Evolutionary conservation across 2,329 filamentous ascomycete species (phyloP).

Genomic region (Parastagonospora nodorum): DNA sequence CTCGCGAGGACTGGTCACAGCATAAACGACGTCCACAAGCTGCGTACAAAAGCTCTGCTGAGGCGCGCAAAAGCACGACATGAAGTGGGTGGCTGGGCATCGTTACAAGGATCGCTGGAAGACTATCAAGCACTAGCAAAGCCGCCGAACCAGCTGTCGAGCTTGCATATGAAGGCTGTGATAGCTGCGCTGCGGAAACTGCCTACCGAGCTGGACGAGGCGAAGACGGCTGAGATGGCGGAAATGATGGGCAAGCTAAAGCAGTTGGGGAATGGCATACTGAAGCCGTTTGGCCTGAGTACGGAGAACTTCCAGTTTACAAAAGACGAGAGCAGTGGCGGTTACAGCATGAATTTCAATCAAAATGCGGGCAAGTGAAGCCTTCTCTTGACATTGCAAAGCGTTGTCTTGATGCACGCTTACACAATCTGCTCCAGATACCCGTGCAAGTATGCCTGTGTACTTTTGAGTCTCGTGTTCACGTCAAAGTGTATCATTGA

Average conservation of each 20-base stretch:
- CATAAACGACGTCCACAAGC: slow-evolving; percentile 70
- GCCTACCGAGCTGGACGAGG: slow-evolving; percentile 71
- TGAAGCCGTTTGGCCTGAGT: slow-evolving; percentile 91
- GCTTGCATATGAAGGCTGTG: slow-evolving; percentile 71
- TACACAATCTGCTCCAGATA: not conserved
- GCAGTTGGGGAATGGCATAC: slow-evolving; percentile 84
- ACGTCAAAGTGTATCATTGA: not conserved
- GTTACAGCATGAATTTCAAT: slow-evolving; percentile 91
- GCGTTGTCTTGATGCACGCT: not conserved
- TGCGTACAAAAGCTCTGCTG: slow-evolving; percentile 82
- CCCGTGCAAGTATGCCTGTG: not conserved
- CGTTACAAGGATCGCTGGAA: slow-evolving; percentile 75
- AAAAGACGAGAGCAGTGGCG: slow-evolving; percentile 85
- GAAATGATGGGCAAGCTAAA: slow-evolving; percentile 99
- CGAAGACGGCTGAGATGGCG: slow-evolving; percentile 84
- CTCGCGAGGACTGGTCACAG: slow-evolving; percentile 34
- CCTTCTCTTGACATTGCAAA: not conserved
- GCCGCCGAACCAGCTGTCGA: slow-evolving; percentile 63
- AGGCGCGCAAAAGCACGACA: slow-evolving; percentile 75
- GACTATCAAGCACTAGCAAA: slow-evolving; percentile 74
- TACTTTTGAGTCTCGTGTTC: too few species aligned
- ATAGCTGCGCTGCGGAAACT: slow-evolving; percentile 68
- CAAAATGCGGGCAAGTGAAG: slow-evolving; percentile 42
- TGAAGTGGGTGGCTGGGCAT: slow-evolving; percentile 77
- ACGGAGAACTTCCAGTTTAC: slow-evolving; percentile 95